A percentile compares a stretch with the other conserved stretches of the same genome.
Evolutionary conservation across 1,139 yeast genomes (phyloP).

Genomic region (Yamadazyma taylorii): DNA sequence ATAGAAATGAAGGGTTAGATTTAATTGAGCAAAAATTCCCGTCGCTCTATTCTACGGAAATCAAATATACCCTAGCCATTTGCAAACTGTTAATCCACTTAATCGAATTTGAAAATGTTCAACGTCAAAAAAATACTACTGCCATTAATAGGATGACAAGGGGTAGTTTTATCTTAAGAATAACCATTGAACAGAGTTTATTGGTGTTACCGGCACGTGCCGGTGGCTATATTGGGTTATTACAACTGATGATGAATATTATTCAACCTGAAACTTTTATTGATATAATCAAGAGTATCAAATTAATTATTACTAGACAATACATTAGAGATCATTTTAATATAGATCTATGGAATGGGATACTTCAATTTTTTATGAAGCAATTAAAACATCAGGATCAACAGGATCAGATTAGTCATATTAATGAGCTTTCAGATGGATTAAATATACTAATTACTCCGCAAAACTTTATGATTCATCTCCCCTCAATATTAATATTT

Average conservation of each 20-base stretch:
- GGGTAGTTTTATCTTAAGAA: conserved; percentile 10
- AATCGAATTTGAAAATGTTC: conserved; percentile 10
- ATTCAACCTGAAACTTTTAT: conserved; percentile 8
- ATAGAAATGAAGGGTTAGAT: conserved; percentile 15
- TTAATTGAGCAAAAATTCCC: conserved; percentile 8
- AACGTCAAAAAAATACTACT: conserved; percentile 9
- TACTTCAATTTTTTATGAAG: conserved; percentile 6
- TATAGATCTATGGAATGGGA: conserved; percentile 10
- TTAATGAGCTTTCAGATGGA: conserved; percentile 6
- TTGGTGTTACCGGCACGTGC: conserved; percentile 8
- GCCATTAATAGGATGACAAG: conserved; percentile 6
- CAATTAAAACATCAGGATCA: not conserved
- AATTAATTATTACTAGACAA: conserved; percentile 13
- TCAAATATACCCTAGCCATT: conserved; percentile 10
- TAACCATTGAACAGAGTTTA: conserved; percentile 10
- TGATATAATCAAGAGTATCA: conserved; percentile 11
- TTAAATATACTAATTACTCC: conserved; percentile 1
- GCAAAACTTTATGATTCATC: not conserved
- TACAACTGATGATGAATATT: conserved; percentile 5
- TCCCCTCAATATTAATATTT: not conserved
- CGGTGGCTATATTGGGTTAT: conserved; percentile 6
- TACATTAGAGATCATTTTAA: conserved; percentile 16
- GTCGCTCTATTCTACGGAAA: conserved; percentile 7
- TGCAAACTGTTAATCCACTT: conserved; percentile 11
- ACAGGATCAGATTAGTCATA: not conserved